Evolutionary conservation across 2,329 filamentous ascomycete species (phyloP).

Genomic region (Purpureocillium takamizusanense): DNA sequence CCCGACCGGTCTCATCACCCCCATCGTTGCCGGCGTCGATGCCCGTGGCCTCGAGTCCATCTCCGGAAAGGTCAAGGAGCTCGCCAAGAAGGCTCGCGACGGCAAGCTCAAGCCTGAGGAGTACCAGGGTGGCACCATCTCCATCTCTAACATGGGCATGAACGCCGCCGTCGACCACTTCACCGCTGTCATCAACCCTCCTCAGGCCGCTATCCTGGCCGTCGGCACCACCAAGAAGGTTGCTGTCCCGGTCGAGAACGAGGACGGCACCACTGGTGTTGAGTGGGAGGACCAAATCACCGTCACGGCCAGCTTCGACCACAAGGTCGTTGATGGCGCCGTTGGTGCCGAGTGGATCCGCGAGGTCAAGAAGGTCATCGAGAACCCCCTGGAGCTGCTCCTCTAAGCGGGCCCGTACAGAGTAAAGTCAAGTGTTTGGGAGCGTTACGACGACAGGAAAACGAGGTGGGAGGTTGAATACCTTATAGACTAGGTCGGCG

Average conservation of each 20-base stretch:
- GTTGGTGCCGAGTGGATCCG: conserved; percentile 94
- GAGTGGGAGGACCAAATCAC: conserved; percentile 97
- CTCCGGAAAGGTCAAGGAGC: conserved; percentile 84
- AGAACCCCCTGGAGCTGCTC: conserved; percentile 93
- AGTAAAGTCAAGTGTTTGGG: neutral
- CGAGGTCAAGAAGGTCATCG: conserved; percentile 93
- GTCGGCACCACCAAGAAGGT: conserved; percentile 96
- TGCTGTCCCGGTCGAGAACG: conserved; percentile 73
- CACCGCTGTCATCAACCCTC: conserved; percentile 98
- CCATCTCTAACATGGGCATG: conserved; percentile 99
- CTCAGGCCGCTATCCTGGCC: conserved; percentile 89
- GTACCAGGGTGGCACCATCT: conserved; percentile 98
- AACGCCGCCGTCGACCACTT: conserved; percentile 93
- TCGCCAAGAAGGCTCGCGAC: conserved; percentile 91
- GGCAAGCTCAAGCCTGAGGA: conserved; percentile 99
- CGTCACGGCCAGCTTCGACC: conserved; percentile 93
- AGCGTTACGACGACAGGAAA: neutral
- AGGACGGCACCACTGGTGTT: conserved; percentile 65
- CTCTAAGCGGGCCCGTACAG: conserved; percentile 46
- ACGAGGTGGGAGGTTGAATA: conserved; percentile 6
- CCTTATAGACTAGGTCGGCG: conserved; percentile 7
- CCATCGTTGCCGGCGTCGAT: conserved; percentile 87
- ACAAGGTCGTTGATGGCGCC: conserved; percentile 96
- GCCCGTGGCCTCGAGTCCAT: conserved; percentile 81
- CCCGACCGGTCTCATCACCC: conserved; percentile 89